Base-by-base conservation (phyloP, 345 rosid species). In the Microthlaspi erraticum region DNA sequence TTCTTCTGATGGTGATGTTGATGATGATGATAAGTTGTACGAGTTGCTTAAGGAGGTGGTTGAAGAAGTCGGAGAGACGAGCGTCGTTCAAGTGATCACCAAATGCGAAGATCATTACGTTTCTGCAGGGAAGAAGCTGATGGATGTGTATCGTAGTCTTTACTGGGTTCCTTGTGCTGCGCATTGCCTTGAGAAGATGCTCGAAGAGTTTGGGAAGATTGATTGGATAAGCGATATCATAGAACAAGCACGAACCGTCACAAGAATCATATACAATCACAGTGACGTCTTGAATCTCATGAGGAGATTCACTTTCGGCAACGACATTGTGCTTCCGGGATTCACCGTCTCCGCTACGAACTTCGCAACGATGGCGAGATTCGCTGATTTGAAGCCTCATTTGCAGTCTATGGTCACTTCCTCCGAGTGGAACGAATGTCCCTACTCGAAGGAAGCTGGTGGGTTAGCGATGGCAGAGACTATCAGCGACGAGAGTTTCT, bases 121-220 rank as follows among this genome's bases (percentile, higher is more conserved):
- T 7, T 77, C 71, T 57, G 93, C 87, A 5, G 91, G 96, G 10
- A 87, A 74, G 72, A 84, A 53, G 73, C 62, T 94, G 72, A 82
- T 85, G 79, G 87, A 84, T 62, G 79, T 78, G 16, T 88, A 84
- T 71, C 93, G 90, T n/a, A 78, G 82, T 53, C 76, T 94, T 11
- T 94, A 84, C 37, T 94, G 98, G 97, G 83, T 92, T 70, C 96
- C 98, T 56, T 91, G 98, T 77, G 90, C 96, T 49, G 82, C 83
- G 59, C 83, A 69, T 44, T 88, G 86, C 76, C 66, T 89, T 31
- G 92, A 87, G 80, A 73, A 81, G 79, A 91, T 94, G 77, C 91
- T 94, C 2, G 91, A 84, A 70, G 96, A 89, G 56, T 83, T 94
- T 31, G 72, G 68, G 10, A 71, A 77, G 73, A 8, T 77, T 2